These are phyloP conservation scores for Neurospora tetraspora DNA, from an alignment of 495 filamentous ascomycete genomes.

Conservation along the genomic window DNA sequence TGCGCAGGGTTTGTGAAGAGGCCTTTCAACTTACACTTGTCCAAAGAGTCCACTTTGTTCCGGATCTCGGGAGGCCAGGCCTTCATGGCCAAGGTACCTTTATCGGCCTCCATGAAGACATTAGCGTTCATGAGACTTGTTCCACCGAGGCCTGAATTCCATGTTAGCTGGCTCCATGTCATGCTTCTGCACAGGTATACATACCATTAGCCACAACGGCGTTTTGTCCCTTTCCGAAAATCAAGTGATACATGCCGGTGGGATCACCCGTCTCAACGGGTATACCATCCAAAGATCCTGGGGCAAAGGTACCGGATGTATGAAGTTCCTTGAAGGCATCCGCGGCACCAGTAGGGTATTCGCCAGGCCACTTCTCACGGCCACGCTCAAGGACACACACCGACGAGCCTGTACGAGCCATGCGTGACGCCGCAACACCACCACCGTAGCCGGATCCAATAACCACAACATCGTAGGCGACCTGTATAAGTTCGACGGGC, in stretches of 20 bases:
- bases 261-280: constrained; percentile 39
- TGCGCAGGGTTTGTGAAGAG: not conserved
- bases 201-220: constrained; percentile 54
- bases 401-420: constrained; percentile 49
- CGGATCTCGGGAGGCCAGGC: constrained; percentile 52
- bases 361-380: constrained; percentile 54
- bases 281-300: constrained; percentile 27
- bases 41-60: constrained; percentile 30
- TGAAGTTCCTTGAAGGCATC: constrained; percentile 40
- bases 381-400: constrained; percentile 57
- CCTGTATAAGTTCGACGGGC: constrained; percentile 46
- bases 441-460: constrained; percentile 62
- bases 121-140: constrained; percentile 59
- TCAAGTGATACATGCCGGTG: constrained; percentile 53
- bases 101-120: constrained; percentile 53
- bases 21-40: constrained; percentile 37
- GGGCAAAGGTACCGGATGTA: constrained; percentile 44
- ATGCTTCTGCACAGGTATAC: not conserved
- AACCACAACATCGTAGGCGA: constrained; percentile 54
- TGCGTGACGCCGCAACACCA: constrained; percentile 54
- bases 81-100: constrained; percentile 40
- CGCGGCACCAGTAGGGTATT: constrained; percentile 41
- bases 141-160: constrained; percentile 45
- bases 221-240: constrained; percentile 56
- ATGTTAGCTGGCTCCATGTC: not conserved